Percentiles rank a stretch among this genome's conserved stretches.
Evolutionary conservation across 2,329 filamentous ascomycete genomes (phyloP).

Genomic region (Aspergillus chevalieri): DNA sequence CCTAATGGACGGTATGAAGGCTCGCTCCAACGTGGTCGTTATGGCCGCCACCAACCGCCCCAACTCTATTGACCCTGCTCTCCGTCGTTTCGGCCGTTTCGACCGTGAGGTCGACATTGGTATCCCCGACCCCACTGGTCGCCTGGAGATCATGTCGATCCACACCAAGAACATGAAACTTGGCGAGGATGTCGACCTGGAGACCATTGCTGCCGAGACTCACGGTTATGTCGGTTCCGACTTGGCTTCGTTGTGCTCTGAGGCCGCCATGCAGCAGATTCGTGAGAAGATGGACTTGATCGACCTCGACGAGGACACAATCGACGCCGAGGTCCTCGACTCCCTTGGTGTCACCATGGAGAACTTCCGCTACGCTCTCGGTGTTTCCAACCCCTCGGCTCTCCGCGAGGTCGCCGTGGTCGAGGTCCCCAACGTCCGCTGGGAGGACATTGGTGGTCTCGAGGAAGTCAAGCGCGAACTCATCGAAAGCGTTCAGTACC

Average conservation of each 20-base stretch:
- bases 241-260: slow-evolving; percentile 95
- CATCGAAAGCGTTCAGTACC: slow-evolving; percentile 97
- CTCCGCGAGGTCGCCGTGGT: slow-evolving; percentile 98
- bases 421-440: slow-evolving; percentile 97
- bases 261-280: slow-evolving; percentile 99
- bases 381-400: slow-evolving; percentile 96
- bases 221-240: slow-evolving; percentile 99
- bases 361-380: slow-evolving; percentile 98
- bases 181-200: slow-evolving; percentile 89
- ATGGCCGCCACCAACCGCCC: slow-evolving; percentile 99
- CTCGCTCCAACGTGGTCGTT: slow-evolving; percentile 94
- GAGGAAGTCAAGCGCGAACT: slow-evolving; percentile 99
- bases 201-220: slow-evolving; percentile 93
- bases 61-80: slow-evolving; percentile 96
- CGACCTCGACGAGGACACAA: slow-evolving; percentile 96
- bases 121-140: slow-evolving; percentile 94
- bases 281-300: slow-evolving; percentile 99
- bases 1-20: slow-evolving; percentile 99
- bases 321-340: slow-evolving; percentile 96
- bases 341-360: slow-evolving; percentile 99
- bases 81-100: slow-evolving; percentile 96
- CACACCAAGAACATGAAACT: slow-evolving; percentile 99
- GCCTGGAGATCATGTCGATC: slow-evolving; percentile 97
- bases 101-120: slow-evolving; percentile 98
- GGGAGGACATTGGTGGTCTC: slow-evolving; percentile 99